Conservation (phyloP, 1,139 yeast genomes). For the Petasospora fabianii region DNA sequence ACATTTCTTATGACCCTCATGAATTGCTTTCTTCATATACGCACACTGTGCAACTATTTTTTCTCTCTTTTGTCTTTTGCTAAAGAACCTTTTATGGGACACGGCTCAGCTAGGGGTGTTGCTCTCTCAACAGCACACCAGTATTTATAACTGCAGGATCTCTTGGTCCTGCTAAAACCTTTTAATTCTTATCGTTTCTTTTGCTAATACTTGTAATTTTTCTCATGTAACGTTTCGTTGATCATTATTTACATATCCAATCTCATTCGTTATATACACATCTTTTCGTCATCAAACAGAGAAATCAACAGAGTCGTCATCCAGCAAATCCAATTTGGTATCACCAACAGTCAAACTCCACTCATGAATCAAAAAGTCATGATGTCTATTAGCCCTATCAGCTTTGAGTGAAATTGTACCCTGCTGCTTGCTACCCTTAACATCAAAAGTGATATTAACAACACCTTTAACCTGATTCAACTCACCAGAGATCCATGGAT, state of each 20-base stretch:
- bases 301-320: constrained; percentile 44
- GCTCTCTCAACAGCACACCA: no score
- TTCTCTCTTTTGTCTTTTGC: no score
- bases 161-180: no score
- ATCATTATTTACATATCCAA: not conserved
- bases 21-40: no score
- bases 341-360: constrained; percentile 51
- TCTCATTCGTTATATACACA: not conserved
- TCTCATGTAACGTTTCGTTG: no score
- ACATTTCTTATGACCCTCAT: no score
- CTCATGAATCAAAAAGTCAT: constrained; percentile 57
- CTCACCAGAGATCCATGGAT: constrained; percentile 90
- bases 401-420: constrained; percentile 60
- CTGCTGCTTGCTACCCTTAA: constrained; percentile 56
- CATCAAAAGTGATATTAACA: constrained; percentile 67
- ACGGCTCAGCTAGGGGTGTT: no score
- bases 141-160: no score
- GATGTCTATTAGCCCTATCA: constrained; percentile 49
- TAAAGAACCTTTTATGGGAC: no score
- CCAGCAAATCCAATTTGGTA: constrained; percentile 46
- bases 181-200: no score
- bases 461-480: constrained; percentile 80
- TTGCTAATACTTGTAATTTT: no score
- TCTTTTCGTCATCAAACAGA: constrained; percentile 23
- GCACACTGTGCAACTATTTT: no score